Evolutionary conservation across 805 yeast species (phyloP), one percentile per base, ranked within the genome.

Genomic region (Cyberlindnera xylosilytica): DNA sequence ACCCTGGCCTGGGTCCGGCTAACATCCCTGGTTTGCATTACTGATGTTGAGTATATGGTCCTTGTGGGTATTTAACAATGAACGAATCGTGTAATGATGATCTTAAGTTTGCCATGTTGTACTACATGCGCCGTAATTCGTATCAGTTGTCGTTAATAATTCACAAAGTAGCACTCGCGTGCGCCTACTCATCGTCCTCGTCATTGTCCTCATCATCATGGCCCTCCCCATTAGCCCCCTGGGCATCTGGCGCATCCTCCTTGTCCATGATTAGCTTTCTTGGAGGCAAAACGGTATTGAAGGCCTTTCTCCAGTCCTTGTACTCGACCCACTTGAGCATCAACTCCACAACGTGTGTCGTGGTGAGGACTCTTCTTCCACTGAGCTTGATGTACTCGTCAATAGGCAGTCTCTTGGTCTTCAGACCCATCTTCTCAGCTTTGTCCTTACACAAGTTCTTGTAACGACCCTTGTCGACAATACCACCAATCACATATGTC

Each of bases 401-500:
- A 42, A 91, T 87, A 5, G 99, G 99, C 39, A 91, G 71, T 56
- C 87, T 75, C 19, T 81, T 90, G 2, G 93, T 86, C 32, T 70
- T 61, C 16, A 91, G 70, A 0, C 90, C 88, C 51, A 86, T 64
- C 44, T 71, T 66, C 50, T 80, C 73, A 1, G 98, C 98, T 62
- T 90, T 93, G 49, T 84, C 74, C 36, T 78, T 72, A 61, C 99
- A 91, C 26, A 91, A 63, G 49, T 73, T 70, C 63, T 87, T 87
- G 66, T 89, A 83, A 53, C 98, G 76, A 46, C 95, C 95, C 62
- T 91, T 91, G 62, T 91, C 99, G 3, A 91, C 98, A 43, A 91
- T 91, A 1, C 98, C 99, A 9, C 99, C 99, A 38, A 91, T 80
- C 33, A 91, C 78, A 53, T 91, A 91, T 0, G 95, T 86, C 59